Conservation (phyloP, 208 protist genomes). For the Leishmania martiniquensis region DNA sequence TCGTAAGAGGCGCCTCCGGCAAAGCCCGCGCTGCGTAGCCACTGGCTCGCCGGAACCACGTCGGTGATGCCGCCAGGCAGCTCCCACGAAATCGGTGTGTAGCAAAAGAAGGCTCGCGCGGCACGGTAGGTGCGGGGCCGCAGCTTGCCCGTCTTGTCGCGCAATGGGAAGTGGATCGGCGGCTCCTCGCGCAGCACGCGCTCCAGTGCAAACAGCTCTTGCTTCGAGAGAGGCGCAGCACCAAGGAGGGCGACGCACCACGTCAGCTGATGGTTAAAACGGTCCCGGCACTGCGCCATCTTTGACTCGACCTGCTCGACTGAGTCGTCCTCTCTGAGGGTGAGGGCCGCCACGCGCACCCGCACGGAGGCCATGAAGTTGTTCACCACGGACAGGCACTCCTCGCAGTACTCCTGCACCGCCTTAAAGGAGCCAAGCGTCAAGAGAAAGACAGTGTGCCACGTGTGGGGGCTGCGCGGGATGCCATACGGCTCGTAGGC, state of each 20-base stretch:
- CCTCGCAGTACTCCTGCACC: conserved; percentile 50
- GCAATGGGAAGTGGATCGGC: conserved; percentile 40
- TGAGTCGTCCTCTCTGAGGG: conserved; percentile 50
- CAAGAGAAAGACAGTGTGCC: conserved; percentile 77
- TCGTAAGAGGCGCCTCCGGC: conserved; percentile 17
- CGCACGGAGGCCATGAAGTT: conserved; percentile 61
- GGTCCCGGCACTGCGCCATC: conserved; percentile 62
- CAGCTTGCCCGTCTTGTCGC: conserved; percentile 55
- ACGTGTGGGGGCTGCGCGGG: conserved; percentile 39
- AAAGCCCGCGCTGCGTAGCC: conserved; percentile 49
- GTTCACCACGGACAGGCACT: conserved; percentile 59
- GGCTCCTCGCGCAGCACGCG: conserved; percentile 36
- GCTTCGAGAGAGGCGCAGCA: conserved; percentile 27
- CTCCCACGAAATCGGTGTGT: conserved; percentile 39
- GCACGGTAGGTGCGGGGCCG: conserved; percentile 42
- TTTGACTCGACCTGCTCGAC: conserved; percentile 58
- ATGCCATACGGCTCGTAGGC: conserved; percentile 55
- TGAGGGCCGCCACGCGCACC: conserved; percentile 72
- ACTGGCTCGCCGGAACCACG: conserved; percentile 40
- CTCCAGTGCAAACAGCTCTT: conserved; percentile 43
- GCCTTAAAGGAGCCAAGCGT: conserved; percentile 47
- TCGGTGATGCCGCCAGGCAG: conserved; percentile 11
- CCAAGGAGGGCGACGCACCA: conserved; percentile 77
- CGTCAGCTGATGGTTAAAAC: conserved; percentile 52
- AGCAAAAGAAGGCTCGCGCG: conserved; percentile 59